Evolutionary conservation across 2,329 filamentous ascomycete genomes (phyloP).

Genomic region (Sclerotinia subarctica): DNA sequence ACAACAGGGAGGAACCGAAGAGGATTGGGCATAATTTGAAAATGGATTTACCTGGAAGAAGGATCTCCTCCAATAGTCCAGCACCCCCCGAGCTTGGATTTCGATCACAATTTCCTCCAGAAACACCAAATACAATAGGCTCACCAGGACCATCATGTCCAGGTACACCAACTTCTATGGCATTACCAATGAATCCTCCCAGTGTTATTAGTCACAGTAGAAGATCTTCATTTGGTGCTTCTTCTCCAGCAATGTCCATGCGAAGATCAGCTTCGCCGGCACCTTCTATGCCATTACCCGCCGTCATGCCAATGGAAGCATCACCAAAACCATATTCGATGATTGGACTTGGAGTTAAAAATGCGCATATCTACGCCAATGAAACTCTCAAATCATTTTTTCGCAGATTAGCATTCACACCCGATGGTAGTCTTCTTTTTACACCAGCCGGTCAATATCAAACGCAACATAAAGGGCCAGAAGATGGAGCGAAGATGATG

Average conservation of each 20-base stretch:
- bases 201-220: constrained; percentile 84
- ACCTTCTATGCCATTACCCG: constrained; percentile 87
- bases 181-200: constrained; percentile 94
- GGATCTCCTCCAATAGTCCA: constrained; percentile 88
- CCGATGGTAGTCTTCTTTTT: constrained; percentile 88
- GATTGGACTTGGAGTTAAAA: constrained; percentile 64
- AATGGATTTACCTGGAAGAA: constrained; percentile 87
- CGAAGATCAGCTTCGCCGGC: constrained; percentile 89
- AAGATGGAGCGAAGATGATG: constrained; percentile 65
- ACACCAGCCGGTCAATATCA: constrained; percentile 97
- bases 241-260: constrained; percentile 58
- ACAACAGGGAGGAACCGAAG: constrained; percentile 60
- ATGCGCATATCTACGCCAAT: constrained; percentile 89
- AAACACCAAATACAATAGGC: constrained; percentile 57
- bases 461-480: constrained; percentile 61
- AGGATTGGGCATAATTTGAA: constrained; percentile 73
- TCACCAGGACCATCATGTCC: constrained; percentile 90
- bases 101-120: constrained; percentile 60
- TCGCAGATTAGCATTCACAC: constrained; percentile 86
- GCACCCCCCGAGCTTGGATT: constrained; percentile 79
- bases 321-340: constrained; percentile 66
- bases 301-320: constrained; percentile 89
- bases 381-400: constrained; percentile 98
- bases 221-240: constrained; percentile 85
- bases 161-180: constrained; percentile 84